Conservation (phyloP, 139 green algal genomes). For the Chlamydomonas incerta region DNA sequence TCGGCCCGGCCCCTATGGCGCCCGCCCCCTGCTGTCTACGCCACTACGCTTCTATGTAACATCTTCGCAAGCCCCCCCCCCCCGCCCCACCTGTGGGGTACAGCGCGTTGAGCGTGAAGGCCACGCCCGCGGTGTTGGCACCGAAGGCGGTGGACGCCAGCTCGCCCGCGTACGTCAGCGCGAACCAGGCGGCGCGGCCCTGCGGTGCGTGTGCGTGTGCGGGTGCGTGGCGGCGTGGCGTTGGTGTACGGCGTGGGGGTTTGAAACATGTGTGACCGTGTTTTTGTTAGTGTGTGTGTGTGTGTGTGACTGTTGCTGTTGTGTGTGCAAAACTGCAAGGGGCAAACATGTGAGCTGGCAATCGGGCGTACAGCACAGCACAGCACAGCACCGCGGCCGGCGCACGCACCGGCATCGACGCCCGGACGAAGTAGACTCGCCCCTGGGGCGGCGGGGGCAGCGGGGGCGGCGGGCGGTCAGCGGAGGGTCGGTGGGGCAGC, state of each 20-base stretch:
- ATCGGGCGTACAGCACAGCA: too few relatives aligned
- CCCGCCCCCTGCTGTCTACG: too few relatives aligned
- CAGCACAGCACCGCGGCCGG: too few relatives aligned
- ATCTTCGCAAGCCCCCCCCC: too few relatives aligned
- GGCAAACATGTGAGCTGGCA: too few relatives aligned
- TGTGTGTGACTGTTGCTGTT: not conserved
- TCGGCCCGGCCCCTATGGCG: too few relatives aligned
- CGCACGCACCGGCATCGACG: not conserved
- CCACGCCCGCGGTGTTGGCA: conserved; percentile 45
- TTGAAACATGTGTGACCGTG: not conserved
- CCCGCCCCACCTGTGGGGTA: conserved; percentile 39
- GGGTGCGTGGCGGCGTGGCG: not conserved
- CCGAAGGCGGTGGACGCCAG: conserved; percentile 50
- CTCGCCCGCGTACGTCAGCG: conserved; percentile 53
- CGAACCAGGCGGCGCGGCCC: conserved; percentile 39
- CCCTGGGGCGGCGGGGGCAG: not conserved
- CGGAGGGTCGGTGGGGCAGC: not conserved
- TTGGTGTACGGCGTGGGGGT: not conserved
- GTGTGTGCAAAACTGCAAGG: too few relatives aligned
- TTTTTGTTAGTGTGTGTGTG: not conserved
- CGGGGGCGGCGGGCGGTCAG: not conserved
- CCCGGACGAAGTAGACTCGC: conserved; percentile 38
- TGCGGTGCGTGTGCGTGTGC: not conserved
- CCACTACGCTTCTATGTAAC: too few relatives aligned
- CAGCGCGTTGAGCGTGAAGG: conserved; percentile 53